Evolutionary conservation across 768 basidiomycete genomes (phyloP).

Genomic region (Suillus spraguei): DNA sequence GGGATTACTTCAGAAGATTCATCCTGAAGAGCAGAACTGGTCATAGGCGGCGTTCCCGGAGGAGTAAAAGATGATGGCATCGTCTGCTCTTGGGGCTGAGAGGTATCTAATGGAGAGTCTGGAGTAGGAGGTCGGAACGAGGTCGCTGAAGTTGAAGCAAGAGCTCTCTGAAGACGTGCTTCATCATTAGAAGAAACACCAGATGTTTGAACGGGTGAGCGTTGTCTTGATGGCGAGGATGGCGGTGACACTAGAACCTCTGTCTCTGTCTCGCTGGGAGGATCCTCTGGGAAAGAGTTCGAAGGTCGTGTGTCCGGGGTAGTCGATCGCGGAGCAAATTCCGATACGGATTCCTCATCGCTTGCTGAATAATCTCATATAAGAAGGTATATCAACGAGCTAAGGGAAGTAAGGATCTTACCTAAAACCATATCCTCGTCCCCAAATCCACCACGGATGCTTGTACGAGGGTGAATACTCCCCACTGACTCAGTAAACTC

Average conservation of each 20-base stretch:
- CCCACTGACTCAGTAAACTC: constrained; percentile 31
- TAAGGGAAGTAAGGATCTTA: constrained; percentile 14
- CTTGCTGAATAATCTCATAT: constrained; percentile 32
- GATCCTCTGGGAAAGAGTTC: constrained; percentile 18
- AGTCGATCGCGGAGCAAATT: constrained; percentile 26
- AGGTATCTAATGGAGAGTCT: background rate
- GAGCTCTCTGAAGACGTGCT: constrained; percentile 18
- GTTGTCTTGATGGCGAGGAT: constrained; percentile 14
- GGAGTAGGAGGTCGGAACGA: constrained; percentile 16
- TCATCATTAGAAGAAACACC: constrained; percentile 16
- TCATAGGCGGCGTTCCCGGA: constrained; percentile 26
- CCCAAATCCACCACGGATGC: constrained; percentile 15
- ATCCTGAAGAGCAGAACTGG: constrained; percentile 5
- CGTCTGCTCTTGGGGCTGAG: constrained; percentile 1
- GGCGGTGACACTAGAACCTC: constrained; percentile 30
- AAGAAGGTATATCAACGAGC: constrained; percentile 4
- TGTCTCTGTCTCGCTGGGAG: constrained; percentile 28
- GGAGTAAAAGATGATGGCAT: constrained; percentile 23
- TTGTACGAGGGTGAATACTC: constrained; percentile 24
- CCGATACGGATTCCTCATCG: constrained; percentile 37
- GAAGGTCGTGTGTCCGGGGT: constrained; percentile 28
- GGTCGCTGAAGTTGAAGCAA: constrained; percentile 24
- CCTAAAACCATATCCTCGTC: constrained; percentile 24
- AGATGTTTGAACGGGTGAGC: constrained; percentile 20
- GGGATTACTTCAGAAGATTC: constrained; percentile 17